Evolutionary conservation across 73 alveolate genomes (phyloP).

Genomic region (Stentor coeruleus): DNA sequence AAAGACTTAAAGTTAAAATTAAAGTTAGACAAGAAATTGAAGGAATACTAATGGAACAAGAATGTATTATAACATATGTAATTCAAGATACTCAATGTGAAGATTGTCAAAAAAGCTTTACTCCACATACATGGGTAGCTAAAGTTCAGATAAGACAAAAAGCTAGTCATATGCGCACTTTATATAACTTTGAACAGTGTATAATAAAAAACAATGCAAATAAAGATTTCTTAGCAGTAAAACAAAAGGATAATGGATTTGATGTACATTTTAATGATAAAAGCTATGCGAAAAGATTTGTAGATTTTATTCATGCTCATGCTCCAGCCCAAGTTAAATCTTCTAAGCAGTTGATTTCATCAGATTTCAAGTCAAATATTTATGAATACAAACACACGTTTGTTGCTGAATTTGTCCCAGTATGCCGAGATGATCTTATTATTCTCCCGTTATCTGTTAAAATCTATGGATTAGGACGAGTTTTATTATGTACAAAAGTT

Average conservation of each 20-base stretch:
- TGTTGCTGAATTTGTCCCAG: slow-evolving; percentile 90
- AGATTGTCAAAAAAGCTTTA: slow-evolving; percentile 92
- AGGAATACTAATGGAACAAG: slow-evolving; percentile 63
- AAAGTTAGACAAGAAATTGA: slow-evolving; percentile 89
- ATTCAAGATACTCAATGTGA: slow-evolving; percentile 92
- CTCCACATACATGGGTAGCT: slow-evolving; percentile 97
- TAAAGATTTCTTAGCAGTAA: slow-evolving; percentile 75
- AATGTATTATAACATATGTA: slow-evolving; percentile 74
- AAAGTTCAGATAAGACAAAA: slow-evolving; percentile 83
- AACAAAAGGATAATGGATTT: slow-evolving; percentile 94
- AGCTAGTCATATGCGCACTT: slow-evolving; percentile 91
- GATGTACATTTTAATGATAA: slow-evolving; percentile 89
- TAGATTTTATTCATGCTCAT: slow-evolving; percentile 72
- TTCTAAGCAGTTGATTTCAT: slow-evolving; percentile 90
- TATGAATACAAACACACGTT: slow-evolving; percentile 81
- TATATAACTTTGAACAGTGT: slow-evolving; percentile 86
- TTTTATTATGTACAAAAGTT: slow-evolving; percentile 86
- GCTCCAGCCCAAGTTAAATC: slow-evolving; percentile 75
- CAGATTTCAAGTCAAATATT: slow-evolving; percentile 80
- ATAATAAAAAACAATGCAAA: slow-evolving; percentile 88
- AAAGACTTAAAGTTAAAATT: slow-evolving; percentile 83
- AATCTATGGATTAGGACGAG: slow-evolving; percentile 94
- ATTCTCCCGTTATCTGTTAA: slow-evolving; percentile 67
- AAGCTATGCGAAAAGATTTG: slow-evolving; percentile 85
- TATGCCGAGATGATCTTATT: slow-evolving; percentile 95